These are phyloP conservation scores for Didymella lethalis DNA, from an alignment of 2,329 filamentous ascomycete species.

Conservation along the genomic window DNA sequence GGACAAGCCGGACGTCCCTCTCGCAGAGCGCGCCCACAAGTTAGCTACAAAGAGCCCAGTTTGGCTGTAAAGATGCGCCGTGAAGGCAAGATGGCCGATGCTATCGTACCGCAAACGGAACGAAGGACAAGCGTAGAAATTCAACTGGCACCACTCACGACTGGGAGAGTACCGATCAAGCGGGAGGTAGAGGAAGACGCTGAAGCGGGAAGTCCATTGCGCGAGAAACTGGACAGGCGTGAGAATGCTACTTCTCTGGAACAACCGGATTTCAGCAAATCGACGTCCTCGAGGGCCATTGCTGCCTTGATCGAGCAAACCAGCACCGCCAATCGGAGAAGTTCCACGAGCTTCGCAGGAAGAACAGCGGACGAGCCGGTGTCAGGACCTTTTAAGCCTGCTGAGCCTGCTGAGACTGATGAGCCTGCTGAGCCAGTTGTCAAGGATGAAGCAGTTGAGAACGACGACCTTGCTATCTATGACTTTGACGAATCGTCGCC, in stretches of 20 bases:
- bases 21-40: slow-evolving; percentile 55
- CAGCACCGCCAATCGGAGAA: slow-evolving; percentile 37
- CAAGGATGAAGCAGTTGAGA: slow-evolving; percentile 24
- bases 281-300: slow-evolving; percentile 45
- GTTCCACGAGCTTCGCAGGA: slow-evolving; percentile 5
- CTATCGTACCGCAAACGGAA: slow-evolving; percentile 44
- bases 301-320: slow-evolving; percentile 46
- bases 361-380: slow-evolving; percentile 10
- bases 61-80: slow-evolving; percentile 60
- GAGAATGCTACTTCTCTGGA: slow-evolving; percentile 28
- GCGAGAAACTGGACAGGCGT: slow-evolving; percentile 44
- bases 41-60: slow-evolving; percentile 60
- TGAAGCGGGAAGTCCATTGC: slow-evolving; percentile 47
- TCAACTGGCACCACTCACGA: slow-evolving; percentile 30
- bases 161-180: slow-evolving; percentile 37
- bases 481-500: slow-evolving; percentile 50
- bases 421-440: slow-evolving; percentile 11
- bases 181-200: slow-evolving; percentile 42
- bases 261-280: slow-evolving; percentile 33
- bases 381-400: slow-evolving; percentile 14
- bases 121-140: slow-evolving; percentile 40
- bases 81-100: slow-evolving; percentile 57
- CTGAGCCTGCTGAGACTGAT: slow-evolving; percentile 13
- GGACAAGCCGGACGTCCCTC: slow-evolving; percentile 51
- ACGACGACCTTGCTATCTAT: slow-evolving; percentile 47